These are phyloP conservation scores for Pontederia crassipes DNA, from an alignment of 176 grass and related monocot species.

Conservation along the genomic window DNA sequence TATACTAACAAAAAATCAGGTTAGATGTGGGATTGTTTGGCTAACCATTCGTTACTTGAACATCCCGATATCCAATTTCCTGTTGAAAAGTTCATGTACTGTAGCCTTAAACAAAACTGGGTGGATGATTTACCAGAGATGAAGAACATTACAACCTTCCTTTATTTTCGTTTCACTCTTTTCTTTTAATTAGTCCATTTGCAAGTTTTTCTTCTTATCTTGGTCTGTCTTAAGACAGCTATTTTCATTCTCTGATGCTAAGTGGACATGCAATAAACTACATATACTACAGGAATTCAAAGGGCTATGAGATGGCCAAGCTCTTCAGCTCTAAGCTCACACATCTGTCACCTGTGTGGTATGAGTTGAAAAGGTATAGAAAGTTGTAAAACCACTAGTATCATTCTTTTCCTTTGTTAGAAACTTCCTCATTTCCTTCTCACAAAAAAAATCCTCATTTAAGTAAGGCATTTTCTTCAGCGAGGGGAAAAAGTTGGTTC, in stretches of 20 bases:
- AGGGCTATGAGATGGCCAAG: constrained; percentile 96
- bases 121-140: too few species aligned
- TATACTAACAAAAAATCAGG: too few species aligned
- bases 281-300: constrained; percentile 68
- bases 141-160: too few species aligned
- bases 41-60: too few species aligned
- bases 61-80: too few species aligned
- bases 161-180: too few species aligned
- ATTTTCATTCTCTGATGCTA: not conserved
- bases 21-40: too few species aligned
- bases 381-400: constrained; percentile 9
- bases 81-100: too few species aligned
- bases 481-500: constrained; percentile 56
- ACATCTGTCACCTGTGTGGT: constrained; percentile 94
- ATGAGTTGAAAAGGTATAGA: constrained; percentile 80
- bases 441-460: not conserved
- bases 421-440: not conserved
- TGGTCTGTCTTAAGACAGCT: not conserved
- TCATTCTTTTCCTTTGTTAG: not conserved
- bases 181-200: too few species aligned
- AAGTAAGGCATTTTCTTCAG: constrained; percentile 26
- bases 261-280: not conserved
- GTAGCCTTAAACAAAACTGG: too few species aligned
- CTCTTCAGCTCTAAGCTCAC: constrained; percentile 61
- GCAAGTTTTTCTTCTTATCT: too few species aligned